Evolutionary conservation across 116 monocot genomes (phyloP).

Genomic region (Papilionanthe hybrid): DNA sequence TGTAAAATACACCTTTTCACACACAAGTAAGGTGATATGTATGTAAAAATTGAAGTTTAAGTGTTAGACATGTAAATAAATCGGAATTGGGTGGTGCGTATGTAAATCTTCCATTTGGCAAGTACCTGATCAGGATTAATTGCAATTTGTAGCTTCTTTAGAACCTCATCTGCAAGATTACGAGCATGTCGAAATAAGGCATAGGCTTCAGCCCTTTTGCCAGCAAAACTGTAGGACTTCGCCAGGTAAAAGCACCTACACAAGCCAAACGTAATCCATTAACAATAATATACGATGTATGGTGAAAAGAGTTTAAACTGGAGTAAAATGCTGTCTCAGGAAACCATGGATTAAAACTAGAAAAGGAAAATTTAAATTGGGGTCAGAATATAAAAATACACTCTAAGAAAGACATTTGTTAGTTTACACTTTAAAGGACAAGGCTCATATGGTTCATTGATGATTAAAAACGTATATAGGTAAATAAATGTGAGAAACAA

Average conservation of each 20-base stretch:
- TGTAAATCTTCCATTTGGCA: too few species aligned
- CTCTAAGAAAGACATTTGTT: neutral
- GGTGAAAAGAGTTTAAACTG: neutral
- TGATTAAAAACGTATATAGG: too few species aligned
- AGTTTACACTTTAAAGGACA: neutral
- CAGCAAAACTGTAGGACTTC: slow-evolving; percentile 88
- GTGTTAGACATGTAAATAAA: too few species aligned
- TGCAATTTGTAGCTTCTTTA: slow-evolving; percentile 51
- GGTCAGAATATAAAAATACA: too few species aligned
- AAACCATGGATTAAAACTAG: too few species aligned
- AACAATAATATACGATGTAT: neutral
- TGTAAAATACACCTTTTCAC: too few species aligned
- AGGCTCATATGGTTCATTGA: too few species aligned
- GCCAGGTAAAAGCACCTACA: slow-evolving; percentile 94
- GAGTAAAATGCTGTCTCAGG: neutral
- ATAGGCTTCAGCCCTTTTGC: slow-evolving; percentile 95
- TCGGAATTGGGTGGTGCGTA: too few species aligned
- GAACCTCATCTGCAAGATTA: slow-evolving; percentile 52
- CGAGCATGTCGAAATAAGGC: slow-evolving; percentile 71
- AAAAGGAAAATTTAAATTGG: too few species aligned
- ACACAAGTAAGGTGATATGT: too few species aligned
- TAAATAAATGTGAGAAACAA: neutral
- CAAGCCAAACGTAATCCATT: neutral
- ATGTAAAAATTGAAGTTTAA: too few species aligned
- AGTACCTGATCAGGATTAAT: slow-evolving; percentile 58